Base-by-base conservation (phyloP, 2,329 filamentous ascomycete genomes). In the Stagonosporopsis rhizophila region DNA sequence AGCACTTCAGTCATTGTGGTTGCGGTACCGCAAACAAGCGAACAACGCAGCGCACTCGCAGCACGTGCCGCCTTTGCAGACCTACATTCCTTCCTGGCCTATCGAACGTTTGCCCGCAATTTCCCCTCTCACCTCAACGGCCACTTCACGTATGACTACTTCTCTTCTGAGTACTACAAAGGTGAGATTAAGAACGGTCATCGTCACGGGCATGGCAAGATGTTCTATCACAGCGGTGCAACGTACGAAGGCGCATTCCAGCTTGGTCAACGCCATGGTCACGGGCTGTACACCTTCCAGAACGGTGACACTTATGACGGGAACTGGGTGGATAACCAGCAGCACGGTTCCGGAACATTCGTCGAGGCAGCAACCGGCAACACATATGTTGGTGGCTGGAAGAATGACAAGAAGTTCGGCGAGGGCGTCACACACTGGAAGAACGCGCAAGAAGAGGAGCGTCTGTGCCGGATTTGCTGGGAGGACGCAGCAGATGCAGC, bases 291-390 rank as follows among this genome's bases (percentile, higher is more conserved):
- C 78, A 82, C 80, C 5, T 87, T 85, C 69, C 80, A 82, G 23
- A 85, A 96, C 75, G 86, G 86, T 59, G 87, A 87, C 48, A 83
- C 89, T 56, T 86, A 82, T 64, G 75, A 77, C 17, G 80, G 80
- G 38, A 70, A 89, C 52, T 84, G 87, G 72, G 78, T 77, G 32
- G 87, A 91, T 59, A 89, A 92, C 62, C 81, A 83, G 62, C 82
- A 85, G 52, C 81, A 87, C 60, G 85, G 85, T 4, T 80, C 83
- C 22, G 85, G 85, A 27, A 84, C 80, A 1, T 83, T 83, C 55
- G 76, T 83, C 28, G 83, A 87, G 62, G 78, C 78, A 28, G 77
- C 80, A 42, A 86, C 83, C 0, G 84, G 84, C 42, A 87, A 87
- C 67, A 83, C 83, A 38, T 87, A 85, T 60, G 81, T 83, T 14